Evolutionary conservation across 345 rosid genomes (phyloP).

Genomic region (Erodium maritimum): DNA sequence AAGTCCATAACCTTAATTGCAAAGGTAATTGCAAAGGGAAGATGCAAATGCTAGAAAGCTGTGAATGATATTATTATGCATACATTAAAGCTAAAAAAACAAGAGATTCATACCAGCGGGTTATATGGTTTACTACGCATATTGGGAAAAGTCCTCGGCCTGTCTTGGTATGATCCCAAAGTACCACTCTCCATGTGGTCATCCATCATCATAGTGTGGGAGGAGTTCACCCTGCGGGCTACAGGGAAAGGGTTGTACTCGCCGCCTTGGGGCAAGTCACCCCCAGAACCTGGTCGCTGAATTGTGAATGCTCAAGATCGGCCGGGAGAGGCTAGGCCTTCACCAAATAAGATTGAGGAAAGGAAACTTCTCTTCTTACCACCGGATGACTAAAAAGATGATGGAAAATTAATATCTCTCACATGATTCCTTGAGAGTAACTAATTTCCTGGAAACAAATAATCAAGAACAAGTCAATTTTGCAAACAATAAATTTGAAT

Average conservation of each 20-base stretch:
- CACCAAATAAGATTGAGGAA: neutral
- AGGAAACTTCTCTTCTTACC: neutral
- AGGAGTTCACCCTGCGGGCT: slow-evolving; percentile 38
- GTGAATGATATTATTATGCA: too few species aligned
- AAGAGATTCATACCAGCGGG: slow-evolving; percentile 40
- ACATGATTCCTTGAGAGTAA: too few species aligned
- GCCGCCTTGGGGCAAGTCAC: slow-evolving; percentile 30
- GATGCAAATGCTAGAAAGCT: too few species aligned
- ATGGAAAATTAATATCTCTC: neutral
- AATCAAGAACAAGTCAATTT: too few species aligned
- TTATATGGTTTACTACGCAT: slow-evolving; percentile 76
- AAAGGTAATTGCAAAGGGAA: too few species aligned
- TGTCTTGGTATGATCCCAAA: slow-evolving; percentile 60
- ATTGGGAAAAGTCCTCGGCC: slow-evolving; percentile 79
- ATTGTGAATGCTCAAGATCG: slow-evolving; percentile 14
- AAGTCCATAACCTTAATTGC: neutral
- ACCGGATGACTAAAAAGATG: neutral
- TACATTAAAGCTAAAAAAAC: too few species aligned
- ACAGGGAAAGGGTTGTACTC: slow-evolving; percentile 23
- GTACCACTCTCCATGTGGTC: slow-evolving; percentile 75
- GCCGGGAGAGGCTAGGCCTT: neutral
- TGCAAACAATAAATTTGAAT: neutral
- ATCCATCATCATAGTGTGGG: slow-evolving; percentile 63
- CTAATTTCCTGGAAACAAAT: neutral
- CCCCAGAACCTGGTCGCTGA: slow-evolving; percentile 36